phyloP scores from a whole-genome alignment of 768 basidiomycete genomes.

The Mycena galericulata region DNA sequence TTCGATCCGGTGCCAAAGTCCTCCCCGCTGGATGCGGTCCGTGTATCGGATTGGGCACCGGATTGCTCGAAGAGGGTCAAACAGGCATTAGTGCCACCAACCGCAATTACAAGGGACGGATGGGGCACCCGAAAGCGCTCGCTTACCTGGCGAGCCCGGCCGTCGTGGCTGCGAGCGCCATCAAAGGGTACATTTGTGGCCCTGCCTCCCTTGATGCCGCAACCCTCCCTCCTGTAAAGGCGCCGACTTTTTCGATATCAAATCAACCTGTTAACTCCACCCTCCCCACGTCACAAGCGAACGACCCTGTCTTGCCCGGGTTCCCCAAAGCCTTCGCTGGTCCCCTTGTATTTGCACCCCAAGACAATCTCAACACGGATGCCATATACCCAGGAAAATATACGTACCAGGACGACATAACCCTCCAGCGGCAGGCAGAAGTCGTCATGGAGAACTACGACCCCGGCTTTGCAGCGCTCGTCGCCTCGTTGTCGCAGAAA shows the following conservation, averaged over 20 bases:
- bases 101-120: slow-evolving; percentile 98
- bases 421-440: slow-evolving; percentile 91
- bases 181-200: slow-evolving; percentile 90
- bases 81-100: slow-evolving; percentile 98
- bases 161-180: slow-evolving; percentile 95
- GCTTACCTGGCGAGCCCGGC: slow-evolving; percentile 97
- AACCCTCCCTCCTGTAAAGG: slow-evolving; percentile 59
- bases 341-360: slow-evolving; percentile 90
- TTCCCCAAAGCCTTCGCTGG: slow-evolving; percentile 91
- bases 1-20: slow-evolving; percentile 91
- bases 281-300: slow-evolving; percentile 45
- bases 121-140: slow-evolving; percentile 95
- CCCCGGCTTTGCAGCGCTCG: slow-evolving; percentile 80
- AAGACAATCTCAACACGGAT: slow-evolving; percentile 98
- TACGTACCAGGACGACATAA: slow-evolving; percentile 99
- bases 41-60: slow-evolving; percentile 95
- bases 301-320: slow-evolving; percentile 78
- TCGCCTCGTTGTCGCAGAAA: slow-evolving; percentile 60
- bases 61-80: slow-evolving; percentile 93
- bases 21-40: slow-evolving; percentile 98
- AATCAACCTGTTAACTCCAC: slow-evolving; percentile 42
- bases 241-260: slow-evolving; percentile 70
- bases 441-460: slow-evolving; percentile 99
- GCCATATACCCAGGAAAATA: slow-evolving; percentile 99
- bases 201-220: slow-evolving; percentile 75